Evolutionary conservation across 2,329 filamentous ascomycete genomes (phyloP).

Genomic region (Ceratocystis cubensis): DNA sequence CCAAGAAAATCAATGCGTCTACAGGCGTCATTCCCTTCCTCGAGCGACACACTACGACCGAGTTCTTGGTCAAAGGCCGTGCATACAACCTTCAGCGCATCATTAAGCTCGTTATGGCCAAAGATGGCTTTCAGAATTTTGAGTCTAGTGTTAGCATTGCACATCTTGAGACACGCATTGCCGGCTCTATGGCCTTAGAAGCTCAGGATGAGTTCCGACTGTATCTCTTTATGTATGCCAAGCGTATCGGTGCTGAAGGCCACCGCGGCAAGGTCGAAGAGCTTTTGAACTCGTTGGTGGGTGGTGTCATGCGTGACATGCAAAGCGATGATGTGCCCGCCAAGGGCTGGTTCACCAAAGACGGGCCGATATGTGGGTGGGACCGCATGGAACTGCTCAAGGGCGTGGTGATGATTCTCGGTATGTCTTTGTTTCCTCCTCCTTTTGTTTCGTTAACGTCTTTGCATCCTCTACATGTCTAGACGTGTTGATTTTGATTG

Average conservation of each 20-base stretch:
- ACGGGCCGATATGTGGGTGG: constrained; percentile 78
- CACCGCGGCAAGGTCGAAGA: constrained; percentile 84
- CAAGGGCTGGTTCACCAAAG: constrained; percentile 51
- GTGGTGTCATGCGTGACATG: constrained; percentile 53
- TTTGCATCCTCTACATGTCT: neutral
- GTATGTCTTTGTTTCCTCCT: constrained; percentile 41
- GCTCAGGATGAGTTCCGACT: constrained; percentile 86
- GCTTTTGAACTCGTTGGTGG: constrained; percentile 67
- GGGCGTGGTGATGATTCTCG: constrained; percentile 83
- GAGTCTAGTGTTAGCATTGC: constrained; percentile 86
- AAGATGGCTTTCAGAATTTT: constrained; percentile 83
- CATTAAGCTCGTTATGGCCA: constrained; percentile 75
- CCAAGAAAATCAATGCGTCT: constrained; percentile 51
- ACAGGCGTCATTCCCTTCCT: constrained; percentile 87
- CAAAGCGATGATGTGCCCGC: constrained; percentile 26
- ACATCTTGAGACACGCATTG: constrained; percentile 87
- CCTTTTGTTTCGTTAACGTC: neutral
- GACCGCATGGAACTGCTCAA: constrained; percentile 74
- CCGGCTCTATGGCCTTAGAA: constrained; percentile 71
- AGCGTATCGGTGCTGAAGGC: constrained; percentile 83
- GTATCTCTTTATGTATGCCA: constrained; percentile 97
- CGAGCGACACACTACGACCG: constrained; percentile 87
- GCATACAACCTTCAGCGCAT: constrained; percentile 85
- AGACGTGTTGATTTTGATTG: neutral
- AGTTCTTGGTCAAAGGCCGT: constrained; percentile 79